A percentile compares a stretch with the other conserved stretches of the same genome.
Evolutionary conservation across 2,329 filamentous ascomycete species (phyloP).

Genomic region (Trichophyton equinum): DNA sequence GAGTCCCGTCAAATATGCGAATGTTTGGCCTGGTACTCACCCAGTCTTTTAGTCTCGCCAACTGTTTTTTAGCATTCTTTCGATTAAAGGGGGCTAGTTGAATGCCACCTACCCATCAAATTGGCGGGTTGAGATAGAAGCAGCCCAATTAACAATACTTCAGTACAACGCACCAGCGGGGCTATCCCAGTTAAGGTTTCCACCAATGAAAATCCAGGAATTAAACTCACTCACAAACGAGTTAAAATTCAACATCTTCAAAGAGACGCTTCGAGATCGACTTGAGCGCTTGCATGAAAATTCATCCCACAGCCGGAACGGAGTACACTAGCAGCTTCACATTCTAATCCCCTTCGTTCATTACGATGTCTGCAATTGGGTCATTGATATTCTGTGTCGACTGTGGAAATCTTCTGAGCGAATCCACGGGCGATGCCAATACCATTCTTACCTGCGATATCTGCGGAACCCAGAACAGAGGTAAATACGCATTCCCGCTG

Average conservation of each 20-base stretch:
- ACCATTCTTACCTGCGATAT: constrained; percentile 70
- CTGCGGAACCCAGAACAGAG: constrained; percentile 74
- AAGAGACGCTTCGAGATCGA: background rate
- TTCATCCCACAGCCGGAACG: too few relatives aligned
- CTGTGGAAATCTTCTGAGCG: constrained; percentile 80
- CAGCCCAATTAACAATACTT: background rate
- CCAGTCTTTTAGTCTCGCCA: background rate
- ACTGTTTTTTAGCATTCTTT: too few relatives aligned
- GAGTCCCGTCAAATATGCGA: background rate
- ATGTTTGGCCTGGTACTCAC: background rate
- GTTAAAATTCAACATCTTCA: background rate
- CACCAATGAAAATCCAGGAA: background rate
- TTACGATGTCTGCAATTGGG: constrained; percentile 69
- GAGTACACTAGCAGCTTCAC: background rate
- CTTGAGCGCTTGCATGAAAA: background rate
- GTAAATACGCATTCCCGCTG: constrained; percentile 32
- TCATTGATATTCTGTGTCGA: constrained; percentile 86
- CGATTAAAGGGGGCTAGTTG: too few relatives aligned
- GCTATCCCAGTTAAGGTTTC: background rate
- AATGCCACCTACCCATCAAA: background rate
- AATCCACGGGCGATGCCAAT: constrained; percentile 62
- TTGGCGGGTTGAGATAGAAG: background rate
- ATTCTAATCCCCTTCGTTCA: background rate
- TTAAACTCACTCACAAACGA: background rate
- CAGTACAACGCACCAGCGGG: background rate